Evolutionary conservation across 176 grass and related monocot genomes (phyloP), one percentile per base, ranked within the genome.

Genomic region (Aegilops longissima): DNA sequence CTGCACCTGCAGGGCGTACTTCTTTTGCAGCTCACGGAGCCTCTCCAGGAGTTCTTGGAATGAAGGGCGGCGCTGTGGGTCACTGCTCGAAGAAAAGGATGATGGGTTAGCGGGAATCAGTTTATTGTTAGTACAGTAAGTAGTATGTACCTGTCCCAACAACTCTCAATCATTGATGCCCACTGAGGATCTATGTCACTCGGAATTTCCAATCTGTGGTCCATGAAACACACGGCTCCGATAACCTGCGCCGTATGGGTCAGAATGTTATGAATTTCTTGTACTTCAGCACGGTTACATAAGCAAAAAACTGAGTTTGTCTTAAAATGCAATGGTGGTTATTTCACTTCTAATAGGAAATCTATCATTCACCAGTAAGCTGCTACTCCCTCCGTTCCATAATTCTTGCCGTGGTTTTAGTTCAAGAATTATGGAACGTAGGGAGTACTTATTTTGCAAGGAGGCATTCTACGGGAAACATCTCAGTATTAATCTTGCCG

Each of bases 171-270:
- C 70, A 98, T 85, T 7, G 88, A 92, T 36, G 86, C 88, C 96
- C 96, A 98, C 29, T 92, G 93, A 30, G 90, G 92, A 80, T 98
- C 93, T 61, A 87, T 21, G n/a, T 96, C 79, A 16, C 67, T 89
- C 0, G 96, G 93, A 61, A 98, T 86, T 54, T 98, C 96, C 87
- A 98, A 82, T 65, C 93, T 90, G 9, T 96, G 90, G 66, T 98
- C 87, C 96, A 98, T 98, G 70, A 98, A 98, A 70, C 96, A 92
- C 21, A 98, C 93, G 12, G 93, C 90, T 85, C 92, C 93, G 31
- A 96, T 85, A 62, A 98, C 90, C 96, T 98, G 87, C 58, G 89
- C 20, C 76, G 61, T 62, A 10, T 8, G 3, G 13, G 25, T 61
- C 13, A 42, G 30, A 82, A 7, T 75, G 24, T 45, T 31, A 88